Base-by-base conservation (phyloP, 2,329 filamentous ascomycete species). In the Corniculantispora saksenae region DNA sequence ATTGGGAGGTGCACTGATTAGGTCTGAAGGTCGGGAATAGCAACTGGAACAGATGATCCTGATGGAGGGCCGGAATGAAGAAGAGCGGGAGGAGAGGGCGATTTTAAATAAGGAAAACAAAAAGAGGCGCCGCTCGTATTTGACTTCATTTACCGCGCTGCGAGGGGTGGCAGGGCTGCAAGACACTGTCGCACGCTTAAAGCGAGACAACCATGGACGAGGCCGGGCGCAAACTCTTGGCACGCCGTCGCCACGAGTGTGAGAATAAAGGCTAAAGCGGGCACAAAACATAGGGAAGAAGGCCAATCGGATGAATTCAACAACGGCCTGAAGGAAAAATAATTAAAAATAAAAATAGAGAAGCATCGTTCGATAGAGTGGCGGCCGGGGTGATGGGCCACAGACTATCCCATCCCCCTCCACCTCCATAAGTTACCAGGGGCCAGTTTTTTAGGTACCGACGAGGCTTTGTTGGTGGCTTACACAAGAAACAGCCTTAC, bases 181-280 rank as follows among this genome's bases (percentile, higher is more conserved):
- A 58, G 38, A 58, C 40, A 43, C 21, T 43, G 55, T 45, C 55
- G 51, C 40, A 58, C 55, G 55, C 55, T 58, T 32, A 55, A 55
- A 55, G 29, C 27, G 27, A 55, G 55, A 58, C 40, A 58, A 29
- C 13, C 38, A n/a, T 58, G 55, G 51, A 55, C 32, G 29, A 35
- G 51, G 51, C n/a, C 32, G 48, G 48, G 51, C 29, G 51, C 51
- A 55, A 55, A 38, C 51, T 35, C 32, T 35, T 38, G 51, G 51
- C 51, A 23, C 51, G 5, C 32, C 29, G 15, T 29, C 25, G 19
- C 48, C 48, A 51, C 17, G 17, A 7, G 48, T 23, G 13, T 5
- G 10, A 51, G 23, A 27, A 27, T 19, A 8, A 29, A 51, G 38
- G 38, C 38, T 43, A 43, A 43, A 43, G 38, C 38, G 38, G 38